Conservation (phyloP, 2,329 filamentous ascomycete species). For the Sporothrix brasiliensis region DNA sequence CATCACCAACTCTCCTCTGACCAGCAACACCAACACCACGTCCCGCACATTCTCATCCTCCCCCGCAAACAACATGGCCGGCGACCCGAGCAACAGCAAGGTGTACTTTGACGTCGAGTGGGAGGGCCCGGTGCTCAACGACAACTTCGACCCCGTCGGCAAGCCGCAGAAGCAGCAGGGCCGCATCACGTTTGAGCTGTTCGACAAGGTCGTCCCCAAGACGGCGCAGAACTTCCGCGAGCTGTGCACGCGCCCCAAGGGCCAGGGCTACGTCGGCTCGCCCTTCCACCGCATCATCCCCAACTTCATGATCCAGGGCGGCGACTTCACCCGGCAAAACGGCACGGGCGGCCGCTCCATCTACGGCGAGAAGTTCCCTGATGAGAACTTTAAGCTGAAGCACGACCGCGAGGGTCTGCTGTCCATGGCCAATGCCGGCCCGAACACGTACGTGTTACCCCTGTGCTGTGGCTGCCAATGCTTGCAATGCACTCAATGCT, state of each 20-base stretch:
- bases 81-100: conserved; percentile 25
- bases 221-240: conserved; percentile 83
- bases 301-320: conserved; percentile 93
- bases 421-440: conserved; percentile 94
- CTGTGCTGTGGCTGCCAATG: too few species aligned
- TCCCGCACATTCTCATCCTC: conserved; percentile 44
- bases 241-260: conserved; percentile 79
- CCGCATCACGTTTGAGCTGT: conserved; percentile 83
- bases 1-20: conserved; percentile 43
- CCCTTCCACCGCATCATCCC: conserved; percentile 93
- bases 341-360: conserved; percentile 91
- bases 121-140: conserved; percentile 71
- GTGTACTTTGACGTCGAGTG: conserved; percentile 73
- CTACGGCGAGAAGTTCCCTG: conserved; percentile 91
- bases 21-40: conserved; percentile 41
- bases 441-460: conserved; percentile 70
- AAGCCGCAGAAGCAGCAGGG: conserved; percentile 65
- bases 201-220: conserved; percentile 82
- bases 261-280: conserved; percentile 80
- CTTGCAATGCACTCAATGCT: too few species aligned
- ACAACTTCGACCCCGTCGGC: conserved; percentile 57
- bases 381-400: conserved; percentile 84
- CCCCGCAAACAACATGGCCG: conserved; percentile 64
- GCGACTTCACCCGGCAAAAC: conserved; percentile 91
- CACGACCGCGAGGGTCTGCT: conserved; percentile 77